Percentiles rank a stretch among this genome's conserved stretches.
These are phyloP conservation scores for Cystofilobasidium bisporidii DNA, from an alignment of 768 basidiomycete species.

Conservation along the genomic window DNA sequence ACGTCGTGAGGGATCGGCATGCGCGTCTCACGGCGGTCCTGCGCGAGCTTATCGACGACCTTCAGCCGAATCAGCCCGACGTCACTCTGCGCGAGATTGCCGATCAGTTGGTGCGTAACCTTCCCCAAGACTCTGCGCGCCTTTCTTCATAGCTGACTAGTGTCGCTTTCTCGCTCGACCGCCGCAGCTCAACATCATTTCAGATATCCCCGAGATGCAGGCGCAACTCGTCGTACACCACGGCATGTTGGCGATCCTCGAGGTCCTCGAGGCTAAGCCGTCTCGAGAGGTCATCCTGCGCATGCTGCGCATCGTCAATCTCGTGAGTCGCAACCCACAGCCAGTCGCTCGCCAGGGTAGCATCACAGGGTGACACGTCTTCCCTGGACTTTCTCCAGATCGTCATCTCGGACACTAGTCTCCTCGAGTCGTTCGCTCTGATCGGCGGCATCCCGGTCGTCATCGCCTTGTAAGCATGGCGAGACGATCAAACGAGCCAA, in stretches of 20 bases:
- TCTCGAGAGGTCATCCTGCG: constrained; percentile 77
- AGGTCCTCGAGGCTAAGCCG: constrained; percentile 78
- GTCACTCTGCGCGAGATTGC: constrained; percentile 67
- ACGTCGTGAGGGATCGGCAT: constrained; percentile 84
- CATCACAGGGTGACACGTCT: neutral
- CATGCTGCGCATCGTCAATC: constrained; percentile 76
- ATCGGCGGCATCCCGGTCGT: constrained; percentile 82
- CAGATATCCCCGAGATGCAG: constrained; percentile 75
- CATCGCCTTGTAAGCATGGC: constrained; percentile 53
- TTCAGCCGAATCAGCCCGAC: constrained; percentile 70
- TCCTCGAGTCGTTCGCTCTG: constrained; percentile 89
- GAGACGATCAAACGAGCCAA: neutral
- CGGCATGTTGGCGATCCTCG: constrained; percentile 88
- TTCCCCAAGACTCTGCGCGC: neutral
- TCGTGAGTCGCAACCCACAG: no score
- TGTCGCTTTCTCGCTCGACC: neutral
- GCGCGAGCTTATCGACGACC: constrained; percentile 73
- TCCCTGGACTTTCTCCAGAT: constrained; percentile 35
- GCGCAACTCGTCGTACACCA: constrained; percentile 80
- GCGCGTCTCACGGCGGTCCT: constrained; percentile 74
- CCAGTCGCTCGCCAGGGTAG: no score
- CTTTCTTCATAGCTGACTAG: neutral
- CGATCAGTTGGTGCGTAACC: constrained; percentile 70
- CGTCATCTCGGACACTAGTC: constrained; percentile 60
- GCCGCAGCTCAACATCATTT: constrained; percentile 59